phyloP scores from a whole-genome alignment of 1,284 basidiomycete genomes.

The Blastosporella zonata region DNA sequence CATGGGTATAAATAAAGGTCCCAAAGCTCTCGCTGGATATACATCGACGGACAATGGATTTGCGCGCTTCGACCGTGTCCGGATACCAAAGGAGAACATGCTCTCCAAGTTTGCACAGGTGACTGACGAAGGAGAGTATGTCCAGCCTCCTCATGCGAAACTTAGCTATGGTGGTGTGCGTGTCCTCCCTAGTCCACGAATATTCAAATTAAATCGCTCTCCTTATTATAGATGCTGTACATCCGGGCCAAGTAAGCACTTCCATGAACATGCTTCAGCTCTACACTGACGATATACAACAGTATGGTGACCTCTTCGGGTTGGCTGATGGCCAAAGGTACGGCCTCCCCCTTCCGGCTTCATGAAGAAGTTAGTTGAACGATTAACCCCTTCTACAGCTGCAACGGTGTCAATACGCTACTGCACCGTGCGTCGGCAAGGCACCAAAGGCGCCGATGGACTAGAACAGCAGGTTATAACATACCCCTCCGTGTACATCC shows the following conservation, averaged over 20 bases:
- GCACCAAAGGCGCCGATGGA: constrained; percentile 47
- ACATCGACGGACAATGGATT: constrained; percentile 69
- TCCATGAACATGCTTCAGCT: background rate
- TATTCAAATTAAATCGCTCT: background rate
- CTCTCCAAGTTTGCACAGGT: constrained; percentile 73
- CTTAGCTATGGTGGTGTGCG: constrained; percentile 75
- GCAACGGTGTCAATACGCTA: constrained; percentile 76
- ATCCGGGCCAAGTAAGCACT: constrained; percentile 54
- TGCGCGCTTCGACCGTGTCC: constrained; percentile 64
- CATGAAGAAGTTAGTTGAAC: background rate
- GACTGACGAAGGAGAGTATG: constrained; percentile 64
- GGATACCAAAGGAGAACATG: constrained; percentile 77
- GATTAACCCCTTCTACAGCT: constrained; percentile 34
- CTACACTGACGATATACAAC: background rate
- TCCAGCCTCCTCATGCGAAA: constrained; percentile 70
- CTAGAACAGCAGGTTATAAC: constrained; percentile 65
- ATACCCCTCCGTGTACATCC: constrained; percentile 69
- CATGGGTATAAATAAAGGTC: constrained; percentile 39
- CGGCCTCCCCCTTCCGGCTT: constrained; percentile 29
- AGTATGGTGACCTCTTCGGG: constrained; percentile 63
- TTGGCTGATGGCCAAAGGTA: constrained; percentile 62
- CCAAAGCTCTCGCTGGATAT: constrained; percentile 59
- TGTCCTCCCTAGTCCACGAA: constrained; percentile 14
- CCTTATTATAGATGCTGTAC: constrained; percentile 58
- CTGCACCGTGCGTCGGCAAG: constrained; percentile 70